These are phyloP conservation scores for Bothriochloa decipiens DNA, from an alignment of 176 grass and related monocot species.

Conservation along the genomic window DNA sequence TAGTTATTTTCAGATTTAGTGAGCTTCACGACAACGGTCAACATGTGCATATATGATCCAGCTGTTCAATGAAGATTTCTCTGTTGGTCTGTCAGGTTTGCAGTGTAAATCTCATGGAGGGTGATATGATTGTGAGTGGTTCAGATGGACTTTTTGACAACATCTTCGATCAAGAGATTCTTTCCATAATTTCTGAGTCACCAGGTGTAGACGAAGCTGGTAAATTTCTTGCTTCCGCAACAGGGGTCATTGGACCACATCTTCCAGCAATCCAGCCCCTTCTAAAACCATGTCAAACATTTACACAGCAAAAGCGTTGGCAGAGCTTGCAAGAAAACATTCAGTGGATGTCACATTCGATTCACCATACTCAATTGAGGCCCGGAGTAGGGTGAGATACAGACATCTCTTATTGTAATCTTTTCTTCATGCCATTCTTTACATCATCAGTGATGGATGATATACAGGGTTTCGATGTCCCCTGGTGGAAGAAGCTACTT, in stretches of 20 bases:
- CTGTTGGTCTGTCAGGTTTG: constrained; percentile 58
- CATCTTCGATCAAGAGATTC: constrained; percentile 86
- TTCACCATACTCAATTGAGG: constrained; percentile 90
- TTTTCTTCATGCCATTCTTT: neutral
- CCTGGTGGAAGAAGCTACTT: constrained; percentile 80
- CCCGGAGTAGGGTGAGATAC: constrained; percentile 65
- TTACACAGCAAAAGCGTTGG: constrained; percentile 72
- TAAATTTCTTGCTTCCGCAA: constrained; percentile 42
- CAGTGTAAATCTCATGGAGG: constrained; percentile 78
- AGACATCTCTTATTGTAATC: neutral
- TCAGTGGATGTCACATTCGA: constrained; percentile 82
- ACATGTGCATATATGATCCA: constrained; percentile 21
- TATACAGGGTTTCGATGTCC: constrained; percentile 84
- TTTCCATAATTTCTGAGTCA: constrained; percentile 62
- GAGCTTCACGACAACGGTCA: neutral
- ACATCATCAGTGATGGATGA: neutral
- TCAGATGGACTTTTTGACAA: constrained; percentile 98
- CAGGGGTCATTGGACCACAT: neutral
- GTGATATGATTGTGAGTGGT: constrained; percentile 78
- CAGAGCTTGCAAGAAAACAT: constrained; percentile 80
- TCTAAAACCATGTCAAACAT: neutral
- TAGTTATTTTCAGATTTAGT: constrained; percentile 24
- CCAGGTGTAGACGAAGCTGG: constrained; percentile 70
- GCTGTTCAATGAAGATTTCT: constrained; percentile 37
- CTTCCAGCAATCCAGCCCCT: neutral